phyloP scores from a whole-genome alignment of 2,329 filamentous ascomycete genomes.

The Phyllachora maydis region DNA sequence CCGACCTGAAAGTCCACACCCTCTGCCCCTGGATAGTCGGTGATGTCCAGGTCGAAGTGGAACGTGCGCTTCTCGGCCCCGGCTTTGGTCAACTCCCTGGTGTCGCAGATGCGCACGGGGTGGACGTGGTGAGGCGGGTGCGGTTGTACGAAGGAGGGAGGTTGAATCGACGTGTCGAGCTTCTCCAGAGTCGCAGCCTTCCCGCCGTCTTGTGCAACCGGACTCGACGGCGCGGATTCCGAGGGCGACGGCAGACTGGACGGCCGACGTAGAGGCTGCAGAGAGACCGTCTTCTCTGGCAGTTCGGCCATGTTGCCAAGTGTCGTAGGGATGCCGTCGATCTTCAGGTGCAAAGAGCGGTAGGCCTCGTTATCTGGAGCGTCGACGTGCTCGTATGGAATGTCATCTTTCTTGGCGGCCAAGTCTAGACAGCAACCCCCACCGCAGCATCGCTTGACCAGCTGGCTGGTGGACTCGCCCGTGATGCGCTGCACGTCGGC shows the following conservation, averaged over 20 bases:
- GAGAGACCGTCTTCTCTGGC: slow-evolving; percentile 54
- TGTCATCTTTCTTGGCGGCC: slow-evolving; percentile 18
- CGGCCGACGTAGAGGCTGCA: slow-evolving; percentile 32
- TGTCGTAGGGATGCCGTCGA: slow-evolving; percentile 52
- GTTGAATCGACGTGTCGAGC: slow-evolving; percentile 43
- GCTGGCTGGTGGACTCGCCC: slow-evolving; percentile 38
- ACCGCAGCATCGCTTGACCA: slow-evolving; percentile 42
- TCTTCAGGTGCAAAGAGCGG: slow-evolving; percentile 53
- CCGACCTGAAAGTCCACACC: slow-evolving; percentile 87
- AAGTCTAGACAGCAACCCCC: slow-evolving; percentile 40
- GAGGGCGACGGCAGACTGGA: slow-evolving; percentile 18
- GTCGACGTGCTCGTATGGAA: slow-evolving; percentile 29
- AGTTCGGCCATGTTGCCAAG: slow-evolving; percentile 53
- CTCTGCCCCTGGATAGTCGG: slow-evolving; percentile 70
- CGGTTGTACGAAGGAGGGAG: slow-evolving; percentile 78
- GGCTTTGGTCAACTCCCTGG: slow-evolving; percentile 67
- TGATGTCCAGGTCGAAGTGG: slow-evolving; percentile 93
- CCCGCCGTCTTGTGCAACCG: slow-evolving; percentile 15
- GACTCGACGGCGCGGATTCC: slow-evolving; percentile 26
- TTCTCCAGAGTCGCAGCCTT: slow-evolving; percentile 14
- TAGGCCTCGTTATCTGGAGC: slow-evolving; percentile 73
- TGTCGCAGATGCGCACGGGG: slow-evolving; percentile 67
- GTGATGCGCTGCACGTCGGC: slow-evolving; percentile 42
- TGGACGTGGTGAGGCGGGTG: slow-evolving; percentile 87
- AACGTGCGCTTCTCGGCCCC: slow-evolving; percentile 94